These are phyloP conservation scores for Rhipidocladum racemiflorum DNA, from an alignment of 176 grass and related monocot genomes.

Conservation along the genomic window DNA sequence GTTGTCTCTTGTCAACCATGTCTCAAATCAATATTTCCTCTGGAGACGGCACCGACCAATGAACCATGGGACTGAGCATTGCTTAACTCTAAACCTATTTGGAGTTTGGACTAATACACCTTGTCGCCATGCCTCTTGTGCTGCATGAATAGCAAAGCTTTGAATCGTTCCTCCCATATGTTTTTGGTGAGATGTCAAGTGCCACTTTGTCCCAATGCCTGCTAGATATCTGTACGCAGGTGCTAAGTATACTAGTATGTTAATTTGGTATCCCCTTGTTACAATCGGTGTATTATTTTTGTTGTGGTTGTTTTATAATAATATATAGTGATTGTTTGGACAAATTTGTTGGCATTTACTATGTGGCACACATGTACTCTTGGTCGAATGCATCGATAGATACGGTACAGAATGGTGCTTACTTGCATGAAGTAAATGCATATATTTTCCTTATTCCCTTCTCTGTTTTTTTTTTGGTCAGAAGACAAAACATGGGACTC, in stretches of 20 bases:
- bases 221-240: not conserved
- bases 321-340: not conserved
- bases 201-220: conserved; percentile 13
- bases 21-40: not conserved
- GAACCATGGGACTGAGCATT: not conserved
- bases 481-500: conserved; percentile 4
- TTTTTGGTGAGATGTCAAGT: conserved; percentile 32
- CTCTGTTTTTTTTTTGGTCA: not conserved
- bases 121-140: conserved; percentile 39
- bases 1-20: conserved; percentile 17
- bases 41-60: conserved; percentile 16
- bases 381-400: not conserved
- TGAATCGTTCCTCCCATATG: conserved; percentile 27
- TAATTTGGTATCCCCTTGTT: conserved; percentile 2
- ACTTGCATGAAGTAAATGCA: not conserved
- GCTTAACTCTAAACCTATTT: conserved; percentile 20
- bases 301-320: not conserved
- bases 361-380: not conserved
- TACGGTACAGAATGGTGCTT: not conserved
- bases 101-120: conserved; percentile 41
- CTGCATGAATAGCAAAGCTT: conserved; percentile 12
- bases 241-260: not conserved
- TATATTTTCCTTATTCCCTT: not conserved
- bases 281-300: conserved; percentile 10
- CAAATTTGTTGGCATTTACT: conserved; percentile 17